A percentile compares a stretch with the other conserved stretches of the same genome.
Conservation (phyloP, 2,329 filamentous ascomycete species). For the Claviceps spartinae region DNA sequence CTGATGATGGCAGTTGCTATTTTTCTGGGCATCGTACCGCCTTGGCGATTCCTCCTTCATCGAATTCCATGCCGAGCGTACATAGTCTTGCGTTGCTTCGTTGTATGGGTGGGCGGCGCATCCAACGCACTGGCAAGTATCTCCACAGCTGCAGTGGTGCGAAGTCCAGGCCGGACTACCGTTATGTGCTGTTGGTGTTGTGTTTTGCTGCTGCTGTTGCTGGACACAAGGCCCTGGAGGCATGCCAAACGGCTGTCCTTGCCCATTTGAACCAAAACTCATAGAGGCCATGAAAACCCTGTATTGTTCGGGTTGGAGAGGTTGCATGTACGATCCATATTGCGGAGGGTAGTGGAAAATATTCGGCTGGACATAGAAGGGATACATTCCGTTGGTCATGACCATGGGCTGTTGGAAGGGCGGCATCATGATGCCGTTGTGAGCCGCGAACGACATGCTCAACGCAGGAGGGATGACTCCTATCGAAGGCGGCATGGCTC, state of each 20-base stretch:
- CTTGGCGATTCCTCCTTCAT: conserved; percentile 23
- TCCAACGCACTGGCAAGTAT: conserved; percentile 52
- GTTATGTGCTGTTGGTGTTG: conserved; percentile 7
- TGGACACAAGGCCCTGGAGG: conserved; percentile 10
- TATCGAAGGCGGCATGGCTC: conserved; percentile 9
- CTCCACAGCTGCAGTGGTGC: conserved; percentile 47
- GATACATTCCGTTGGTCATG: conserved; percentile 26
- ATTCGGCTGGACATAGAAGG: conserved; percentile 29
- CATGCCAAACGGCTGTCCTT: conserved; percentile 11
- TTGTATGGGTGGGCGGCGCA: conserved; percentile 58
- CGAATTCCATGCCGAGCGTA: conserved; percentile 33
- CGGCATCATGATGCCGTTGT: conserved; percentile 19
- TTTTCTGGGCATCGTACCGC: conserved; percentile 9
- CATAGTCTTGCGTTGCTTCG: conserved; percentile 41
- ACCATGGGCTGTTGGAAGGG: conserved; percentile 23
- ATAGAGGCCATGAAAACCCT: conserved; percentile 30
- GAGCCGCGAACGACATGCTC: conserved; percentile 9
- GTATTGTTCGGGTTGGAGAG: conserved; percentile 41
- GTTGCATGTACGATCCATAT: conserved; percentile 41
- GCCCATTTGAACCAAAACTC: conserved; percentile 5
- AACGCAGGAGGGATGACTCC: conserved; percentile 10
- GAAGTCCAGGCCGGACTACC: conserved; percentile 18
- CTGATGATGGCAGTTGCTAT: neutral
- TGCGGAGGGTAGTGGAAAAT: conserved; percentile 40
- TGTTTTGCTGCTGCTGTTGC: neutral